Conservation (phyloP, 2,329 filamentous ascomycete species). For the Paradendryphiella salina region DNA sequence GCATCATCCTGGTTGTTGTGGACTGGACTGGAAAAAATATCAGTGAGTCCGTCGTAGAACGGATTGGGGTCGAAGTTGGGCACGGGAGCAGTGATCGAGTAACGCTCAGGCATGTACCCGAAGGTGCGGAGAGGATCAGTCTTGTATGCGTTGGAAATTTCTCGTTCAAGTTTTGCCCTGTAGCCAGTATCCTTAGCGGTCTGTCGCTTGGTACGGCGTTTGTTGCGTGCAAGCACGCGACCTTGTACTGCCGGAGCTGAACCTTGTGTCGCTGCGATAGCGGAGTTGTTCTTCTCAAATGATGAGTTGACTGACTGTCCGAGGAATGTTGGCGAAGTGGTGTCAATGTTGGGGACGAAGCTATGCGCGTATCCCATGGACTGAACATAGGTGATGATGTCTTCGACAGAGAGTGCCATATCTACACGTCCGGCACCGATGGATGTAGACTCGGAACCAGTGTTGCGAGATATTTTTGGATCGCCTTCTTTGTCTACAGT, state of each 20-base stretch:
- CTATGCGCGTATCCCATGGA: constrained; percentile 29
- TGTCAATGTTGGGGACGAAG: constrained; percentile 13
- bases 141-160: constrained; percentile 10
- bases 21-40: constrained; percentile 1
- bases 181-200: constrained; percentile 7
- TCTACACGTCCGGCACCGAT: constrained; percentile 24
- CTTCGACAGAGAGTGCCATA: constrained; percentile 41
- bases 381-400: constrained; percentile 38
- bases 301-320: constrained; percentile 10
- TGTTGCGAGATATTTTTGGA: constrained; percentile 19
- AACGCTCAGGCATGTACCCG: background rate
- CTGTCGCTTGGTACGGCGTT: constrained; percentile 21
- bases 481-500: constrained; percentile 32
- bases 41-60: constrained; percentile 8
- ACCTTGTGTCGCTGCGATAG: background rate
- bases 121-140: background rate
- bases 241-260: background rate
- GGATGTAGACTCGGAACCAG: constrained; percentile 14
- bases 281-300: constrained; percentile 1
- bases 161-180: constrained; percentile 8
- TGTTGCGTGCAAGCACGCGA: constrained; percentile 18
- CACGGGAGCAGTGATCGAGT: background rate
- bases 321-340: constrained; percentile 23
- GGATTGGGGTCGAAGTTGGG: background rate
- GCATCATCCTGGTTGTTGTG: background rate